Base-by-base conservation (phyloP, 2,329 filamentous ascomycete species). In the Lasiodiplodia hormozganensis region DNA sequence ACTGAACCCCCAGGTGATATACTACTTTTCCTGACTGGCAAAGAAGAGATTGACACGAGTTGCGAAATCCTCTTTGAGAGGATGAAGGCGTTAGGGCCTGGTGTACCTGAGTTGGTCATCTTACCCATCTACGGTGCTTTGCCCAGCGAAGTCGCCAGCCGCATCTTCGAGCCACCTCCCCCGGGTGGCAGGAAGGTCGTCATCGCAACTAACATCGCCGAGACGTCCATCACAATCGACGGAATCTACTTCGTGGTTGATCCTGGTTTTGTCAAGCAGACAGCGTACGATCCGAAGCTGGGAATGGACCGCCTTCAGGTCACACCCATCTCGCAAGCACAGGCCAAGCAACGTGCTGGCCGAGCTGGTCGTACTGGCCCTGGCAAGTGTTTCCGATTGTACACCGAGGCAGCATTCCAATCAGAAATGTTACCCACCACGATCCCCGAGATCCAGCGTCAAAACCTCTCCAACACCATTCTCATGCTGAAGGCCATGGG, bases 401-500 rank as follows among this genome's bases (percentile, higher is more conserved):
- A 98, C 74, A 99, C 96, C 0, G 96, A 99, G 82, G 90, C 93
- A 2, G 96, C 96, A 0, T 99, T 94, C 78, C 93, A 98, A 77
- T 94, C 92, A 0, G 96, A 99, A 80, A 97, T 99, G 94, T 82
- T 98, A 69, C 95, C 96, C 0, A 97, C 94, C 0, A 94, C 94
- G 0, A 96, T 98, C 36, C 96, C 96, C 0, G 96, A 98, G 75
- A 99, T 99, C 64, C 96, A 99, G 77, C 87, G 96, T 1, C 93
- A 97, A 78, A 99, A 99, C 75, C 77, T 99, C 65, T 92, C 93
- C 0, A 90, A 92, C 73, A 97, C 95, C 0, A 98, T 99, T 78
- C 86, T 99, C 57, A 97, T 97, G 92, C 87, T 99, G 62, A 99
- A 99, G 78, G 96, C 96, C 0, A 98, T 99, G 94, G 96, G 96